Conservation (phyloP, 2,329 filamentous ascomycete species). For the Arthroderma uncinatum region DNA sequence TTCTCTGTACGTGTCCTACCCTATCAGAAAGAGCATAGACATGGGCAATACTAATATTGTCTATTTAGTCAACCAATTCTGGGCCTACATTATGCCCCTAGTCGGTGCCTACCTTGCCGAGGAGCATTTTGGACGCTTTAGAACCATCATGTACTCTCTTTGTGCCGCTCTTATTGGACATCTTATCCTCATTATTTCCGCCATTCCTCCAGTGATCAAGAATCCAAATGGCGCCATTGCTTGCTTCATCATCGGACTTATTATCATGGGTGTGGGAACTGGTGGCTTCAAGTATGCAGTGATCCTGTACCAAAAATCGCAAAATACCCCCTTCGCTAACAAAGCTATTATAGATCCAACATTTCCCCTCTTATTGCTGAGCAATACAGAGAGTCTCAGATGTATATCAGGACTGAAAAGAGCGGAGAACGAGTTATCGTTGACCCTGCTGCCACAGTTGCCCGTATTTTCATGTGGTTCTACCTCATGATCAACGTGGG, state of each 20-base stretch:
- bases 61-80: constrained; percentile 46
- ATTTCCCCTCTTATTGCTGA: constrained; percentile 62
- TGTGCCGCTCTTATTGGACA: constrained; percentile 55
- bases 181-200: constrained; percentile 53
- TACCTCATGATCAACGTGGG: constrained; percentile 63
- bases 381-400: constrained; percentile 51
- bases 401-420: constrained; percentile 45
- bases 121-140: constrained; percentile 57
- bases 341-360: constrained; percentile 40
- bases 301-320: not conserved
- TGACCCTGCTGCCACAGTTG: constrained; percentile 57
- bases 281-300: constrained; percentile 57
- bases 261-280: constrained; percentile 63
- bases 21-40: not conserved
- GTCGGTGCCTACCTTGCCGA: constrained; percentile 53
- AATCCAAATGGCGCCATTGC: constrained; percentile 48
- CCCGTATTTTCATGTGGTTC: constrained; percentile 58
- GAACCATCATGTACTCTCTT: constrained; percentile 57
- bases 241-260: constrained; percentile 52
- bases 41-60: not conserved
- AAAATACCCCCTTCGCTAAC: not conserved
- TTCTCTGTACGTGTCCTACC: constrained; percentile 30
- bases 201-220: constrained; percentile 52
- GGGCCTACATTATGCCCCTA: constrained; percentile 50
- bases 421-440: constrained; percentile 58